These are phyloP conservation scores for Trichoderma arundinaceum DNA, from an alignment of 2,329 filamentous ascomycete genomes.

Conservation along the genomic window DNA sequence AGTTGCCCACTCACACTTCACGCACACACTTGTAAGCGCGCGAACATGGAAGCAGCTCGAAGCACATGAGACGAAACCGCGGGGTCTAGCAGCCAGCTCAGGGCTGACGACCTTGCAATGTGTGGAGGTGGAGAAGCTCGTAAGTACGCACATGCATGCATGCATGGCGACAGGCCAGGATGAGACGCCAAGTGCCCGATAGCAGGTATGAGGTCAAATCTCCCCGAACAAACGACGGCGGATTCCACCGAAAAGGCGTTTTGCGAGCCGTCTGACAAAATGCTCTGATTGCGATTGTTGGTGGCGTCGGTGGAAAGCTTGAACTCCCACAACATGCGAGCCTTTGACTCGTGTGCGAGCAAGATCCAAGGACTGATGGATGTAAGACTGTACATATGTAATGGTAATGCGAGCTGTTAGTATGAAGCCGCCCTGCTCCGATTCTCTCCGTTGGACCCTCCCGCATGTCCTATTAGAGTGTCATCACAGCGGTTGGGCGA, in stretches of 20 bases:
- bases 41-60: neutral
- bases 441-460: slow-evolving; percentile 28
- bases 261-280: no score
- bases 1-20: neutral
- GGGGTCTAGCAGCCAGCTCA: slow-evolving; percentile 12
- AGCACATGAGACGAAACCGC: neutral
- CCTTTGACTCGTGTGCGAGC: no score
- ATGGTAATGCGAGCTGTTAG: neutral
- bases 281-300: no score
- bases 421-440: slow-evolving; percentile 24
- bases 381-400: neutral
- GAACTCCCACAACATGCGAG: no score
- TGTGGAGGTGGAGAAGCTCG: slow-evolving; percentile 24
- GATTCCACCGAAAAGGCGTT: no score
- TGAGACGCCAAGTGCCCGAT: neutral
- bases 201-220: neutral
- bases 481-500: neutral
- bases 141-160: slow-evolving; percentile 18
- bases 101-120: slow-evolving; percentile 17
- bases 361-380: neutral
- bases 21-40: neutral
- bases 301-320: no score
- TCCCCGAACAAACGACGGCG: no score
- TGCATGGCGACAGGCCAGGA: slow-evolving; percentile 15
- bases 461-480: neutral